Conservation (phyloP, 352 stramenopile genomes). For the Phytophthora sansomeana region DNA sequence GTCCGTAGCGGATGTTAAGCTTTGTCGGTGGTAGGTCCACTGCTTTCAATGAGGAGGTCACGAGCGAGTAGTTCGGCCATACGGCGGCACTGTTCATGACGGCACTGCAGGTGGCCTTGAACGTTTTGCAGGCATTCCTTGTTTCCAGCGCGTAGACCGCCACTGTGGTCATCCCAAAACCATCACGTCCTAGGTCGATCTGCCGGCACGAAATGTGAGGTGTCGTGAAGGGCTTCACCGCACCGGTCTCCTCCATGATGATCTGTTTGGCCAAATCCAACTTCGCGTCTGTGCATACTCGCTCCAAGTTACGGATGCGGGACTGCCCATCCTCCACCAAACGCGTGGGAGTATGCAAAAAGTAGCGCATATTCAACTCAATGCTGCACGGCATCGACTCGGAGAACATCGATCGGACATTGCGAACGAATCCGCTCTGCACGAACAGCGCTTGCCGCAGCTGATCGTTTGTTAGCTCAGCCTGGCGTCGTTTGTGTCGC, state of each 20-base stretch:
- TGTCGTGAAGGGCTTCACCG: constrained; percentile 20
- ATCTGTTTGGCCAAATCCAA: constrained; percentile 40
- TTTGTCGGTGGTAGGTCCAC: constrained; percentile 28
- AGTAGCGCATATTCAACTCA: constrained; percentile 41
- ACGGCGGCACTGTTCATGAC: constrained; percentile 36
- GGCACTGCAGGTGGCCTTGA: constrained; percentile 30
- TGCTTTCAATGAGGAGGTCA: constrained; percentile 26
- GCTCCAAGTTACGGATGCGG: constrained; percentile 28
- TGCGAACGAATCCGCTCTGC: constrained; percentile 34
- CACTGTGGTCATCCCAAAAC: constrained; percentile 45
- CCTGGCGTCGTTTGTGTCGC: constrained; percentile 46
- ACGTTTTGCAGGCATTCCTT: constrained; percentile 32
- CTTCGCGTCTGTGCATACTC: constrained; percentile 36
- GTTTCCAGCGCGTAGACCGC: constrained; percentile 40
- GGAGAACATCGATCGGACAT: constrained; percentile 36
- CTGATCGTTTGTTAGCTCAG: constrained; percentile 35
- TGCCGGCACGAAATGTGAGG: constrained; percentile 32
- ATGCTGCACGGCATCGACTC: constrained; percentile 27
- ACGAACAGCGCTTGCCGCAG: constrained; percentile 39
- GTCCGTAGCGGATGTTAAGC: constrained; percentile 40
- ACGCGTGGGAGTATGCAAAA: constrained; percentile 38
- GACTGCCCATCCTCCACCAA: constrained; percentile 23
- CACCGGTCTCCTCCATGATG: constrained; percentile 32
- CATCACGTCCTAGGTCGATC: constrained; percentile 23
- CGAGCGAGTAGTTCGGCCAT: constrained; percentile 37